Conservation (phyloP, 352 stramenopile genomes). For the Pythium rishiriense region DNA sequence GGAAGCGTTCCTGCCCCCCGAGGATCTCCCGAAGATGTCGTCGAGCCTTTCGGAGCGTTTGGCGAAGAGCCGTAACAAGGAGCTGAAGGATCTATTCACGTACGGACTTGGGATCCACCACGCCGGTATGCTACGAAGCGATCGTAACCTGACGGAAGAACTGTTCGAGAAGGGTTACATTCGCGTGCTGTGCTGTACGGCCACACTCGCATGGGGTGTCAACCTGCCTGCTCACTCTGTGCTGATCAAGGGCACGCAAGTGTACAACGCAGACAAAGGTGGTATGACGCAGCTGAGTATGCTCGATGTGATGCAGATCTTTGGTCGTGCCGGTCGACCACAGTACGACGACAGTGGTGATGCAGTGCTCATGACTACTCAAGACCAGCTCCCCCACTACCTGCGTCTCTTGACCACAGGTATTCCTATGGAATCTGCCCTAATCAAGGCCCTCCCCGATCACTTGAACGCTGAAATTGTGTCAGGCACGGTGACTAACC, state of each 20-base stretch:
- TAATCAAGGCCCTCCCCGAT: constrained; percentile 98
- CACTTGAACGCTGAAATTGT: constrained; percentile 99
- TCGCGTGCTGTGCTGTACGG: constrained; percentile 97
- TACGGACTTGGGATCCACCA: constrained; percentile 98
- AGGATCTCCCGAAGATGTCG: constrained; percentile 53
- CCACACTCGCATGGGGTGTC: constrained; percentile 99
- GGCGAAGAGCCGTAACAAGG: constrained; percentile 93
- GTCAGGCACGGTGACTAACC: constrained; percentile 97
- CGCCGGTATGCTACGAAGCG: constrained; percentile 95
- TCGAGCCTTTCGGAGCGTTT: constrained; percentile 66
- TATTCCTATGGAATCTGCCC: constrained; percentile 97
- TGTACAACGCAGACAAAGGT: constrained; percentile 99
- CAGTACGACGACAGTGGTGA: constrained; percentile 99
- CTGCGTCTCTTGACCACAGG: constrained; percentile 94
- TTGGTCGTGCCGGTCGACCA: constrained; percentile 97
- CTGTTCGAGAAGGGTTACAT: constrained; percentile 98
- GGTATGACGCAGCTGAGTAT: constrained; percentile 97
- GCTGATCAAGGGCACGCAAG: constrained; percentile 99
- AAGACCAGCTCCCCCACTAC: constrained; percentile 93
- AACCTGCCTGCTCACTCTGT: constrained; percentile 99
- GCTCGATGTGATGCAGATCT: constrained; percentile 99
- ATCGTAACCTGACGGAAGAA: constrained; percentile 96
- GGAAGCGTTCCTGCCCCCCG: constrained; percentile 59
- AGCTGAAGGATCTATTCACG: constrained; percentile 93
- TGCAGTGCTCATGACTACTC: constrained; percentile 97